Percentiles rank a stretch among this genome's conserved stretches.
Conservation (phyloP, 2,329 filamentous ascomycete species). For the Cytospora leucostoma region DNA sequence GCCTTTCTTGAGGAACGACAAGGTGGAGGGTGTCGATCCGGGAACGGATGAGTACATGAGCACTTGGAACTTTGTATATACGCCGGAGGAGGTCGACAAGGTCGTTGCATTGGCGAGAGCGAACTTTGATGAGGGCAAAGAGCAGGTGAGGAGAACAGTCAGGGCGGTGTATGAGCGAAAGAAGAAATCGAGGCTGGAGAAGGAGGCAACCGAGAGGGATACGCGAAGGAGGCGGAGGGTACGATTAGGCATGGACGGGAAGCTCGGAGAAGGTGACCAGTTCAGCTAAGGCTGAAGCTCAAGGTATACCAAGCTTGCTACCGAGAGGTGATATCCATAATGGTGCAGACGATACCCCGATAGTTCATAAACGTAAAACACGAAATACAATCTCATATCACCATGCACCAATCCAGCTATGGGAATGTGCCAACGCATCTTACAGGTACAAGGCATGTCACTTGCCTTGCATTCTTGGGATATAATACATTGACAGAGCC, state of each 20-base stretch:
- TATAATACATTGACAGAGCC: conserved; percentile 6
- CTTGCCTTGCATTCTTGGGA: not conserved
- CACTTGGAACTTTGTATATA: conserved; percentile 99
- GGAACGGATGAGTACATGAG: conserved; percentile 81
- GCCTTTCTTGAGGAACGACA: conserved; percentile 81
- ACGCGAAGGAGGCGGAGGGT: conserved; percentile 50
- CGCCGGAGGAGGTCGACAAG: conserved; percentile 82
- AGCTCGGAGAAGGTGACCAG: conserved; percentile 65
- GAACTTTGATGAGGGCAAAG: conserved; percentile 82
- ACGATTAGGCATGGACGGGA: conserved; percentile 53
- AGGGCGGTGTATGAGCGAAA: conserved; percentile 92
- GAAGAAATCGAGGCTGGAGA: conserved; percentile 65
- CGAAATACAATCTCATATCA: not conserved
- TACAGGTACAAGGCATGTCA: not conserved
- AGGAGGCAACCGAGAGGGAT: conserved; percentile 43
- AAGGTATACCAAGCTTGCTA: not conserved
- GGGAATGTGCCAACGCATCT: not conserved
- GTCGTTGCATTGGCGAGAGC: conserved; percentile 80
- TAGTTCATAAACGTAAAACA: not conserved
- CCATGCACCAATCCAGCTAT: not conserved
- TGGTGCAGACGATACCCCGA: conserved; percentile 21
- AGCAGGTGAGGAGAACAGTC: conserved; percentile 76
- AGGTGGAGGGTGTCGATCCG: conserved; percentile 80
- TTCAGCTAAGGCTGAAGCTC: conserved; percentile 52
- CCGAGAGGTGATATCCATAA: not conserved